phyloP scores from a whole-genome alignment of 768 basidiomycete genomes.

The Podaxis sp. region DNA sequence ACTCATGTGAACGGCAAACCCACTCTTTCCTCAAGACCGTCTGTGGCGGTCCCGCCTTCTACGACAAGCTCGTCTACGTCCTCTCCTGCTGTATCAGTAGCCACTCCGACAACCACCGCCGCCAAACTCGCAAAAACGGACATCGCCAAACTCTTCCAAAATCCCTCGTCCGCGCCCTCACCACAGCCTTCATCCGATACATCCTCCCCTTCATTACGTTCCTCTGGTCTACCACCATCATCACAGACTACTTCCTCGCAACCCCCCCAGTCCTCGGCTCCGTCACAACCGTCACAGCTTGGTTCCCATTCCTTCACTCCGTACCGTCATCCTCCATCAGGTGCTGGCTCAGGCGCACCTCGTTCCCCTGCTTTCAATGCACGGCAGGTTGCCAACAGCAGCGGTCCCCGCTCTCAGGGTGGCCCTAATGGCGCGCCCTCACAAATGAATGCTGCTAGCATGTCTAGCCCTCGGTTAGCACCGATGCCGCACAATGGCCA shows the following conservation, averaged over 20 bases:
- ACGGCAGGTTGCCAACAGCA: slow-evolving; percentile 64
- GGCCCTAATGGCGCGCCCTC: slow-evolving; percentile 60
- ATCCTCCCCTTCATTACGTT: slow-evolving; percentile 57
- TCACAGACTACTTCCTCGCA: slow-evolving; percentile 29
- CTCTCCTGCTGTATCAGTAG: slow-evolving; percentile 33
- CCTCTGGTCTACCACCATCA: slow-evolving; percentile 48
- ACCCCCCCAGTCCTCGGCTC: slow-evolving; percentile 31
- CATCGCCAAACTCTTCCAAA: slow-evolving; percentile 64
- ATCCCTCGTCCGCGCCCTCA: slow-evolving; percentile 47
- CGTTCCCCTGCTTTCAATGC: slow-evolving; percentile 62
- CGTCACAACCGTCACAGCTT: slow-evolving; percentile 46
- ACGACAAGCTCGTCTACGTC: slow-evolving; percentile 36
- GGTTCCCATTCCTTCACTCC: slow-evolving; percentile 50
- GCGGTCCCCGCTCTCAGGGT: slow-evolving; percentile 52
- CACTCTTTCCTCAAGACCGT: slow-evolving; percentile 42
- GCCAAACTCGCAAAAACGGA: slow-evolving; percentile 47
- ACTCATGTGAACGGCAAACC: slow-evolving; percentile 64
- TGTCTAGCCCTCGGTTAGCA: slow-evolving; percentile 69
- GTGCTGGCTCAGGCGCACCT: slow-evolving; percentile 50
- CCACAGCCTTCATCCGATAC: slow-evolving; percentile 53
- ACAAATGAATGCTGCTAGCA: slow-evolving; percentile 34
- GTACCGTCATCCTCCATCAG: slow-evolving; percentile 45
- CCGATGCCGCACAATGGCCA: slow-evolving; percentile 58
- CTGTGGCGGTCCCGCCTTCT: slow-evolving; percentile 26
- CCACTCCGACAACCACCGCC: slow-evolving; percentile 30